Conservation (phyloP, 2,329 filamentous ascomycete species). For the Tolypocladium nubicola region DNA sequence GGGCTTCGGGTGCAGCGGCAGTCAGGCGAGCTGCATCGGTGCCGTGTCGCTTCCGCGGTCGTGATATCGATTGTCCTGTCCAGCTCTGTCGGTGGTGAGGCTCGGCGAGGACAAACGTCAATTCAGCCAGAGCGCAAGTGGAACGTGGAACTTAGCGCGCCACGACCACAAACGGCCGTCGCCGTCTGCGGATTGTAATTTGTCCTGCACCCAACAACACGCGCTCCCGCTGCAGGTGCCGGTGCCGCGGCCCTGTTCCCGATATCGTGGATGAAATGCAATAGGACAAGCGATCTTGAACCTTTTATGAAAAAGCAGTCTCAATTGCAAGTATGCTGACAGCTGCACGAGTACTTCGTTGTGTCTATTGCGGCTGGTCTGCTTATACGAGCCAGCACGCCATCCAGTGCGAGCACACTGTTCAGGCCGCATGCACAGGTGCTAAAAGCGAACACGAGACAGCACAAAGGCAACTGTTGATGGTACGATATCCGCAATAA, state of each 20-base stretch:
- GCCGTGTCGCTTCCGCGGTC: background rate
- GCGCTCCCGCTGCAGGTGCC: background rate
- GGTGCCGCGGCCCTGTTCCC: background rate
- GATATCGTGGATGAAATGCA: no score
- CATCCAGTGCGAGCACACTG: background rate
- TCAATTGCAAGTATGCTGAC: background rate
- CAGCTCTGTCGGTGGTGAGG: background rate
- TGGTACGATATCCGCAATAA: background rate
- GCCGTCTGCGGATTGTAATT: background rate
- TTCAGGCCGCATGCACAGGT: background rate
- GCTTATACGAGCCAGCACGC: background rate
- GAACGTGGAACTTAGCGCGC: conserved; percentile 1
- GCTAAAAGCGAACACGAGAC: background rate
- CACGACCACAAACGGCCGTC: background rate
- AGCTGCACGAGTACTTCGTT: background rate
- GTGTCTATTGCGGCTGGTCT: background rate
- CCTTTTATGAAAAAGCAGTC: no score
- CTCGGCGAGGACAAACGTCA: background rate
- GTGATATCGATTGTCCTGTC: background rate
- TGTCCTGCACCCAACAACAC: background rate
- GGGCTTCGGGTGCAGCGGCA: background rate
- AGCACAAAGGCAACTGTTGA: background rate
- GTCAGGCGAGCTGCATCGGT: background rate
- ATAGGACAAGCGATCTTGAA: no score
- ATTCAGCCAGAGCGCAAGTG: background rate